Conservation (phyloP, 1,139 yeast species). For the Kodamaea plutei region DNA sequence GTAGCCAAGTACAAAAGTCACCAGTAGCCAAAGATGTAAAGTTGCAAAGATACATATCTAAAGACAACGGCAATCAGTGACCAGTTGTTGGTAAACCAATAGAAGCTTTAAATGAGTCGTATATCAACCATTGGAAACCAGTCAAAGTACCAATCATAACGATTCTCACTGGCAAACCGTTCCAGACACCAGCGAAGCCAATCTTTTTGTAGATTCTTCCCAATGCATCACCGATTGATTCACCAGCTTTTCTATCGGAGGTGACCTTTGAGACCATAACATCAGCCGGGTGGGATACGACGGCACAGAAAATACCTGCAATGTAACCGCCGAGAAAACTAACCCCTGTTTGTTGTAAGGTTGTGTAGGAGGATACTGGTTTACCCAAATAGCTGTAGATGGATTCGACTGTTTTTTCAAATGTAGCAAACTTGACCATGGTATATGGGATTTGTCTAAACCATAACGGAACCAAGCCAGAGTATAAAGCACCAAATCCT, state of each 20-base stretch:
- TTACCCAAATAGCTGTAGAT: conserved; percentile 55
- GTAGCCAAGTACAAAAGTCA: too few species aligned
- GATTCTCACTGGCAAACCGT: conserved; percentile 89
- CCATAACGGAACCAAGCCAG: conserved; percentile 90
- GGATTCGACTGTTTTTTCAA: conserved; percentile 79
- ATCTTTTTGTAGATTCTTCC: conserved; percentile 71
- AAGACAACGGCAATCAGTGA: too few species aligned
- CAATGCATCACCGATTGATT: conserved; percentile 63
- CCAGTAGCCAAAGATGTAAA: too few species aligned
- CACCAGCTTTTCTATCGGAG: conserved; percentile 65
- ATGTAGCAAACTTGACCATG: conserved; percentile 91
- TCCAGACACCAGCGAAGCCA: conserved; percentile 91
- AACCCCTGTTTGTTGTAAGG: conserved; percentile 82
- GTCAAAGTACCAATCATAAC: conserved; percentile 96
- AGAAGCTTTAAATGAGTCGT: conserved; percentile 88
- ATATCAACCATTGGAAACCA: conserved; percentile 93
- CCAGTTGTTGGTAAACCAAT: conserved; percentile 93
- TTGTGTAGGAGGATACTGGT: conserved; percentile 36
- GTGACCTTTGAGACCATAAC: conserved; percentile 93
- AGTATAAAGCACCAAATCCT: conserved; percentile 72
- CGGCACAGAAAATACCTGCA: conserved; percentile 94
- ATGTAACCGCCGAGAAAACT: conserved; percentile 92
- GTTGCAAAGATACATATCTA: too few species aligned
- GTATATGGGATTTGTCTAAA: conserved; percentile 94
- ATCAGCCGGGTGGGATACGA: conserved; percentile 95